Percentiles rank a stretch among this genome's conserved stretches.
Evolutionary conservation across 1,284 basidiomycete species (phyloP).

Genomic region (Heterobasidion occidentale): DNA sequence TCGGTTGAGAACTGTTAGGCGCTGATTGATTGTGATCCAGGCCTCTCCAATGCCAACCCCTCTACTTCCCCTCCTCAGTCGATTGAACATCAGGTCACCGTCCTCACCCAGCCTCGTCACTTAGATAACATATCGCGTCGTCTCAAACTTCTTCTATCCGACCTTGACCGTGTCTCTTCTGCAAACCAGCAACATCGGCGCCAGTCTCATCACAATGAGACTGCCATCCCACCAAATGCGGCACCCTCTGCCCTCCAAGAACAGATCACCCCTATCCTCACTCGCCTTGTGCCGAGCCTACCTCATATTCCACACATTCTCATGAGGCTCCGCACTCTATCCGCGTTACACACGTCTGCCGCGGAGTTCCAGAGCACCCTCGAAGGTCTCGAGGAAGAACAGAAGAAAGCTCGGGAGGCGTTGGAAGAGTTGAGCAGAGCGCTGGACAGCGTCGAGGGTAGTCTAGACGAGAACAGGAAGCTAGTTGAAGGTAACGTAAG

Average conservation of each 20-base stretch:
- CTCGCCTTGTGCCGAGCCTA: conserved; percentile 78
- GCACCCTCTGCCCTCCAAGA: conserved; percentile 40
- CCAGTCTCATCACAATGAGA: conserved; percentile 21
- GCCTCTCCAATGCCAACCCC: conserved; percentile 69
- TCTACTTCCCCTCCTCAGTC: conserved; percentile 72
- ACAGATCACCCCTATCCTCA: conserved; percentile 67
- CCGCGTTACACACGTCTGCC: conserved; percentile 77
- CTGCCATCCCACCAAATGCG: conserved; percentile 23
- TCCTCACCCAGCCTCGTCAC: conserved; percentile 93
- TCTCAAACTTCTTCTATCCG: conserved; percentile 87
- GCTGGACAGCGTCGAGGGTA: conserved; percentile 64
- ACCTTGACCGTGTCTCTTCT: conserved; percentile 81
- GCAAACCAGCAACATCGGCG: conserved; percentile 33
- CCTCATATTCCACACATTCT: conserved; percentile 92
- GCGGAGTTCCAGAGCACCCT: conserved; percentile 69
- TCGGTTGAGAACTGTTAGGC: background rate
- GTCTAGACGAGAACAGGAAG: conserved; percentile 67
- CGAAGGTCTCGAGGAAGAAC: conserved; percentile 65
- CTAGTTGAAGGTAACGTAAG: conserved; percentile 68
- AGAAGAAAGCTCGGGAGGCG: conserved; percentile 51
- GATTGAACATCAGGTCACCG: conserved; percentile 79
- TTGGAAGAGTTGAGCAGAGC: conserved; percentile 65
- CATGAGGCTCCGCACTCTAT: conserved; percentile 77
- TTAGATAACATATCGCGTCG: conserved; percentile 94
- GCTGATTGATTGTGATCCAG: conserved; percentile 21